phyloP scores from a whole-genome alignment of 495 filamentous ascomycete genomes.

The Astrothelium macrocarpum region DNA sequence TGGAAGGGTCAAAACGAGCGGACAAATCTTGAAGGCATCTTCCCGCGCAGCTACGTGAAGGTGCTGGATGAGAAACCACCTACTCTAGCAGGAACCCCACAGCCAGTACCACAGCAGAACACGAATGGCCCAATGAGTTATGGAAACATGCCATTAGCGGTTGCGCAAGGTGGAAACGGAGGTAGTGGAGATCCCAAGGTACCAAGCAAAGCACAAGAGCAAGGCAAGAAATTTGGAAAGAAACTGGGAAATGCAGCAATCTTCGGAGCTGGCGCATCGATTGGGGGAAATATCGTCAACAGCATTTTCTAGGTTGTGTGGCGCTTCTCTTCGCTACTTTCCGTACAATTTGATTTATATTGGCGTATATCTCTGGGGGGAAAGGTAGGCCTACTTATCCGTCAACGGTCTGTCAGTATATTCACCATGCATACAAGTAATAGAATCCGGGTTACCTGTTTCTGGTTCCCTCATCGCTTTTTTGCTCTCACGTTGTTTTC shows the following conservation, averaged over 20 bases:
- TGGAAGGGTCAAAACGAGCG: conserved; percentile 79
- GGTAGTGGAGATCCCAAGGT: conserved; percentile 25
- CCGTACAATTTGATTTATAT: neutral
- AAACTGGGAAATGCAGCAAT: conserved; percentile 57
- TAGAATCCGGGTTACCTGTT: neutral
- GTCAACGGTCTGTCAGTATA: neutral
- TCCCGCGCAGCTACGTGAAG: conserved; percentile 81
- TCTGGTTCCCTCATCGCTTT: neutral
- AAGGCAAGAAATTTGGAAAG: conserved; percentile 67
- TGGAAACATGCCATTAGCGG: conserved; percentile 38
- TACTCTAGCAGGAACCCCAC: conserved; percentile 22
- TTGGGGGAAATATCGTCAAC: conserved; percentile 87
- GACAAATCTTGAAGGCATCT: conserved; percentile 77
- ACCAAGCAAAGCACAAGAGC: conserved; percentile 42
- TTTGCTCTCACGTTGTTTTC: neutral
- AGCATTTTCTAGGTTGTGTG: conserved; percentile 62
- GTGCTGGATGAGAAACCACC: conserved; percentile 32
- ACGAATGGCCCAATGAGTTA: conserved; percentile 20
- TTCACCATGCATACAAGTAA: neutral
- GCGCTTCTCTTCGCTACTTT: neutral
- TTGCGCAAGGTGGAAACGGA: conserved; percentile 17
- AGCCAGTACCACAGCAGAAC: conserved; percentile 11
- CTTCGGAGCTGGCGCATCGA: conserved; percentile 64
- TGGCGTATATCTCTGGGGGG: neutral
- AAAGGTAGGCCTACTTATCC: neutral